Evolutionary conservation across 2,329 filamentous ascomycete species (phyloP).

Genomic region (Cytospora schulzeri): DNA sequence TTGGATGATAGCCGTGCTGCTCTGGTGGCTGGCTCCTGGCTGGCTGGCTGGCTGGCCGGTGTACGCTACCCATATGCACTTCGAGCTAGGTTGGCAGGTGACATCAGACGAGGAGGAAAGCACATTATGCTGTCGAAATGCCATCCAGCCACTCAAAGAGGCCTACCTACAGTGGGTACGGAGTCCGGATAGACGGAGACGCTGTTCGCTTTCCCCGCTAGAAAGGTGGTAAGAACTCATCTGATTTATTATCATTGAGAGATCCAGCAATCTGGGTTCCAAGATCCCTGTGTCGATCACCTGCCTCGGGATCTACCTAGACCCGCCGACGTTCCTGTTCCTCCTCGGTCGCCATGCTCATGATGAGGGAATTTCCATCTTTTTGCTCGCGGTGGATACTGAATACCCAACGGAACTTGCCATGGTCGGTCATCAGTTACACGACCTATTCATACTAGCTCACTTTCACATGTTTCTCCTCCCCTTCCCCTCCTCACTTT

Average conservation of each 20-base stretch:
- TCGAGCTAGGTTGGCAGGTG: constrained; percentile 9
- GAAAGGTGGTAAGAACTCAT: background rate
- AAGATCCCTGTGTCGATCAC: constrained; percentile 26
- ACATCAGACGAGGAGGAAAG: background rate
- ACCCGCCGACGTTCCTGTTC: constrained; percentile 1
- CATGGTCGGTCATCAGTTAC: constrained; percentile 15
- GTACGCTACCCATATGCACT: background rate
- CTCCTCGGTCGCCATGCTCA: background rate
- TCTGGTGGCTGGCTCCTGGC: no score
- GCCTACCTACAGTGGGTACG: background rate
- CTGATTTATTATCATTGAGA: constrained; percentile 9
- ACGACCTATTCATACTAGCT: constrained; percentile 14
- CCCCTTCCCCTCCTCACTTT: background rate
- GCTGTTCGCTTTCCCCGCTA: background rate
- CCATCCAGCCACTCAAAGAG: constrained; percentile 1
- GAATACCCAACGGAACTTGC: background rate
- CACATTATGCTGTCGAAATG: background rate
- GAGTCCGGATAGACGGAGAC: background rate
- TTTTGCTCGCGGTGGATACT: background rate
- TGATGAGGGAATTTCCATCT: constrained; percentile 2
- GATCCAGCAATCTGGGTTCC: constrained; percentile 22
- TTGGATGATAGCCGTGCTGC: constrained; percentile 11
- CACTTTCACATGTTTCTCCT: background rate
- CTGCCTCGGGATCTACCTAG: constrained; percentile 6
- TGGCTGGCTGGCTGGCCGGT: background rate